Percentiles rank a stretch among this genome's conserved stretches.
These are phyloP conservation scores for Gyrodon lividus DNA, from an alignment of 768 basidiomycete species.

Conservation along the genomic window DNA sequence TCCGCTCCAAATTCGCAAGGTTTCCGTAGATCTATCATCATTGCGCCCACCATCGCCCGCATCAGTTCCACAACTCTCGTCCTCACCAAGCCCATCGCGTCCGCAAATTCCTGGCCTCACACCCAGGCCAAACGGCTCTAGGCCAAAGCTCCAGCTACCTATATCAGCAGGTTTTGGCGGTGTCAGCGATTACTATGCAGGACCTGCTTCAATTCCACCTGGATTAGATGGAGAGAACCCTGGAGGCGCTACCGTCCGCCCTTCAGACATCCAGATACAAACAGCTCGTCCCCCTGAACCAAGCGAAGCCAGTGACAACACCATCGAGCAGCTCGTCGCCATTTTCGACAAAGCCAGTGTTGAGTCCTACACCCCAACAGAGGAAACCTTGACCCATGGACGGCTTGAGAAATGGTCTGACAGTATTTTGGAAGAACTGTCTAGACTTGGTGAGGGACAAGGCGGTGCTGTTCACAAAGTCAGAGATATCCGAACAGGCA, in stretches of 20 bases:
- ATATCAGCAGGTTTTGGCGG: constrained; percentile 20
- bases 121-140: constrained; percentile 21
- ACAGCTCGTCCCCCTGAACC: constrained; percentile 31
- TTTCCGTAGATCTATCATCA: constrained; percentile 24
- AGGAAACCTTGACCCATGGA: constrained; percentile 32
- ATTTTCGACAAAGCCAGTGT: constrained; percentile 29
- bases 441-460: constrained; percentile 88
- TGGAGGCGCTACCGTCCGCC: constrained; percentile 43
- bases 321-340: constrained; percentile 38
- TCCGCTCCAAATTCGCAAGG: constrained; percentile 44
- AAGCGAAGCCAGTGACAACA: constrained; percentile 29
- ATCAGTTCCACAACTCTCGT: constrained; percentile 24
- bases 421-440: constrained; percentile 69
- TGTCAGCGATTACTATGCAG: constrained; percentile 33
- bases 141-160: constrained; percentile 38
- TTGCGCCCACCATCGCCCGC: constrained; percentile 30
- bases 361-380: constrained; percentile 34
- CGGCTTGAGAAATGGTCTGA: constrained; percentile 55
- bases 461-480: constrained; percentile 97
- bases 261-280: constrained; percentile 32
- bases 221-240: constrained; percentile 37
- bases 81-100: constrained; percentile 33
- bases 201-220: constrained; percentile 33
- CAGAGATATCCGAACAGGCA: constrained; percentile 72
- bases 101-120: constrained; percentile 29